Evolutionary conservation across 108 stramenopile genomes (phyloP).

Genomic region (Cyclotella sp.): DNA sequence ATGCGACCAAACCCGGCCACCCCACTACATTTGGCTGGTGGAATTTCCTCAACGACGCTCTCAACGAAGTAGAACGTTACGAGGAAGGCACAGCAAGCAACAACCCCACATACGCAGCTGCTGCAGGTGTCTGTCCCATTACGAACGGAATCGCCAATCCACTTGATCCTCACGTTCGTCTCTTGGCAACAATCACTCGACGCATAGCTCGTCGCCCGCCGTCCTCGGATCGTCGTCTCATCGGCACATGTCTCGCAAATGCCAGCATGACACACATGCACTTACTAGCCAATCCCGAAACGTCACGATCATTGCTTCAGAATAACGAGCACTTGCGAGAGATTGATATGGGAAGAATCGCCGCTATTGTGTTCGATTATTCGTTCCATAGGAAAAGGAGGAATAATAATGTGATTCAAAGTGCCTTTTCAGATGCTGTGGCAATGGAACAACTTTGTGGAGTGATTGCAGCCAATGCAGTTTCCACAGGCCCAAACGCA

Average conservation of each 20-base stretch:
- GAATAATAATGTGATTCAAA: neutral
- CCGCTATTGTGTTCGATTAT: conserved; percentile 77
- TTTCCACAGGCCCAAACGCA: conserved; percentile 68
- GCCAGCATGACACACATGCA: conserved; percentile 55
- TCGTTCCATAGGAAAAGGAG: conserved; percentile 36
- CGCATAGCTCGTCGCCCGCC: conserved; percentile 74
- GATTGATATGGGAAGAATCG: conserved; percentile 80
- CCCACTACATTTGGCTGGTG: conserved; percentile 81
- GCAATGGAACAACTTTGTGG: conserved; percentile 76
- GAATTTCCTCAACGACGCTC: conserved; percentile 83
- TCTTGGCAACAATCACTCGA: conserved; percentile 73
- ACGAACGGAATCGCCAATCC: conserved; percentile 16
- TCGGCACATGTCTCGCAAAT: conserved; percentile 70
- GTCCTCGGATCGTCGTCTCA: conserved; percentile 57
- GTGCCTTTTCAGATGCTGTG: conserved; percentile 69
- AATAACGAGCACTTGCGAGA: conserved; percentile 75
- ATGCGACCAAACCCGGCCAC: conserved; percentile 64
- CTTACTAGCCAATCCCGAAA: conserved; percentile 29
- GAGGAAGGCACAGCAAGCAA: conserved; percentile 22
- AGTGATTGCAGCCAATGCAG: conserved; percentile 77
- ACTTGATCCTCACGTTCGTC: conserved; percentile 63
- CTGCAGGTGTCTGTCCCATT: neutral
- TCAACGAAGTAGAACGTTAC: conserved; percentile 79
- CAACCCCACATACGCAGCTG: neutral
- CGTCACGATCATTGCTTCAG: conserved; percentile 56